These are phyloP conservation scores for Trametes villosa DNA, from an alignment of 768 basidiomycete genomes.

Conservation along the genomic window DNA sequence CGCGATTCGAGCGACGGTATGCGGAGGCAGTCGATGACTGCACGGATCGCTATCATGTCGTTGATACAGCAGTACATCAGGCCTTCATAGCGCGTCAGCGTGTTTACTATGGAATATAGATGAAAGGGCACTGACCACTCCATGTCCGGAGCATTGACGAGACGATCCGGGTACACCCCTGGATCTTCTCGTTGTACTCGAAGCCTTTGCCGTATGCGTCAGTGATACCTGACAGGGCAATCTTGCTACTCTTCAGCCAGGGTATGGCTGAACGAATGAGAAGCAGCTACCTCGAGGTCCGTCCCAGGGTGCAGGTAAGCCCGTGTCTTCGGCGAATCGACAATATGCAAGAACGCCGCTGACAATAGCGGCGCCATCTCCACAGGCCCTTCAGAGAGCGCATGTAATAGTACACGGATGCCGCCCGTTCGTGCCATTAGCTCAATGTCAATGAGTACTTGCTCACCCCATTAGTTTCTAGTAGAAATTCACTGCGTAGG, in stretches of 20 bases:
- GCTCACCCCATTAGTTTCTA: no score
- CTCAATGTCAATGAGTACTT: conserved; percentile 90
- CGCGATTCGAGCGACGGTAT: conserved; percentile 88
- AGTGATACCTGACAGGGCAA: conserved; percentile 86
- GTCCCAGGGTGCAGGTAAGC: conserved; percentile 77
- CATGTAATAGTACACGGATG: conserved; percentile 83
- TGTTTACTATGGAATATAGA: neutral
- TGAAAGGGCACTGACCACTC: conserved; percentile 68
- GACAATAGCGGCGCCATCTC: conserved; percentile 82
- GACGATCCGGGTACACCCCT: conserved; percentile 76
- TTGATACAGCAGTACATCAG: conserved; percentile 94
- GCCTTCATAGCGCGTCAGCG: conserved; percentile 45
- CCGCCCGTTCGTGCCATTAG: conserved; percentile 82
- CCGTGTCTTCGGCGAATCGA: conserved; percentile 85
- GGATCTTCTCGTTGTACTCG: conserved; percentile 80
- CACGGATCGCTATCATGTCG: conserved; percentile 82
- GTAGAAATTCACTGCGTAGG: neutral
- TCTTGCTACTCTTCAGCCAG: no score
- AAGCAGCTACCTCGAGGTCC: conserved; percentile 78
- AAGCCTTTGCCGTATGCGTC: conserved; percentile 88
- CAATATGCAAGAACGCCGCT: conserved; percentile 77
- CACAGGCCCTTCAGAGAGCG: conserved; percentile 86
- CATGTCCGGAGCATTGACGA: conserved; percentile 87
- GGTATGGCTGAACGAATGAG: neutral
- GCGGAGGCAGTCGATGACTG: conserved; percentile 81